Evolutionary conservation across 2,329 filamentous ascomycete species (phyloP).

Genomic region (Fusarium algeriense): DNA sequence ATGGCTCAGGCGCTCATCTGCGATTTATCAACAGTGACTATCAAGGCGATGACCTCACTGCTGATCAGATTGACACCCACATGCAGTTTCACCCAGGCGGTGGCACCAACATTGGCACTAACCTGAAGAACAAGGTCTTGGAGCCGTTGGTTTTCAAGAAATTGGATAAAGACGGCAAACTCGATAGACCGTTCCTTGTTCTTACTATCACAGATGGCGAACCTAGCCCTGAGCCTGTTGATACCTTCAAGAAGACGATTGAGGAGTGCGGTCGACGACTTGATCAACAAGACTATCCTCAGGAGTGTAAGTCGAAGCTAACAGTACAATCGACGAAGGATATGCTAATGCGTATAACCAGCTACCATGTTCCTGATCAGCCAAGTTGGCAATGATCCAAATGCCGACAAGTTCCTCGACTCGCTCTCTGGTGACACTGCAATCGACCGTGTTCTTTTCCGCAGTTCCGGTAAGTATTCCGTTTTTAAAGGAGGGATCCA

Average conservation of each 20-base stretch:
- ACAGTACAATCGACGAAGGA: no score
- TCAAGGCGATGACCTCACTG: not conserved
- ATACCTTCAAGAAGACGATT: not conserved
- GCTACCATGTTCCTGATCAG: not conserved
- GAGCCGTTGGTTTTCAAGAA: not conserved
- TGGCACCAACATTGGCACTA: not conserved
- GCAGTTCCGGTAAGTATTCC: not conserved
- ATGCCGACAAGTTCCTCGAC: not conserved
- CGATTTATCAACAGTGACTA: not conserved
- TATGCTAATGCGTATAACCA: not conserved
- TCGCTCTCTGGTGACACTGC: not conserved
- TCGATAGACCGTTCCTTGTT: not conserved
- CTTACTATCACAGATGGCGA: not conserved
- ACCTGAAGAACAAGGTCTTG: not conserved
- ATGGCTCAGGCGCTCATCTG: not conserved
- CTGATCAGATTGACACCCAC: not conserved
- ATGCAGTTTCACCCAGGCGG: not conserved
- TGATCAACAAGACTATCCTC: not conserved
- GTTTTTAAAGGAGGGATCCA: fast-evolving
- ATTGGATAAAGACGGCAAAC: not conserved
- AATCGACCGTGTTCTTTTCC: not conserved
- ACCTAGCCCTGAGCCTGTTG: not conserved
- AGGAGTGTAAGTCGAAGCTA: not conserved
- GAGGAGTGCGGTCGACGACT: not conserved
- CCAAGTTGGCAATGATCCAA: not conserved